Conservation (phyloP, 2,329 filamentous ascomycete species). For the Geosmithia morbida region DNA sequence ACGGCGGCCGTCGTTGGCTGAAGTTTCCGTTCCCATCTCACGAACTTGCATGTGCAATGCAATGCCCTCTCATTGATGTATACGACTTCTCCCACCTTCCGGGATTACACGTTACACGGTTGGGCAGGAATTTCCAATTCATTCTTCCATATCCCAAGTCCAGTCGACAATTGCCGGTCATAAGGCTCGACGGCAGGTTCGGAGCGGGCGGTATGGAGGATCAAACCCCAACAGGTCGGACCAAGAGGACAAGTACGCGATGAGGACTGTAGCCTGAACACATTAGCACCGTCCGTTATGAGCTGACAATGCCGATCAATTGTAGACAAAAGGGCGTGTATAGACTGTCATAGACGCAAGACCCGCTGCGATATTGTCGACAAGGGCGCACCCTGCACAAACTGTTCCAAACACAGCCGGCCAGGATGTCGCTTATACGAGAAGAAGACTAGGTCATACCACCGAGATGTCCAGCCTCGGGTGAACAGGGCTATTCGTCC, state of each 20-base stretch:
- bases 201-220: not conserved
- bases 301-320: not conserved
- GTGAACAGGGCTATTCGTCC: slow-evolving; percentile 26
- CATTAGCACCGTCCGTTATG: too few species aligned
- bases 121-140: not conserved
- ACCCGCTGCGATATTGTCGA: slow-evolving; percentile 33
- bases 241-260: not conserved
- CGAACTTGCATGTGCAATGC: not conserved
- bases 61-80: not conserved
- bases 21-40: not conserved
- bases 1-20: not conserved
- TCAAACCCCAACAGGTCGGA: not conserved
- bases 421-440: slow-evolving; percentile 30
- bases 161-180: not conserved
- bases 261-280: too few species aligned
- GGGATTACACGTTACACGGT: not conserved
- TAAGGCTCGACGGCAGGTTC: not conserved
- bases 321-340: slow-evolving; percentile 24
- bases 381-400: slow-evolving; percentile 31
- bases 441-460: slow-evolving; percentile 27
- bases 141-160: too few species aligned
- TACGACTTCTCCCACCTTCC: not conserved
- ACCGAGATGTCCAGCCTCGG: slow-evolving; percentile 10
- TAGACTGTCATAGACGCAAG: slow-evolving; percentile 33
- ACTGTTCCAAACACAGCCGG: slow-evolving; percentile 25